Evolutionary conservation across 768 basidiomycete genomes (phyloP), one percentile per base, ranked within the genome.

Genomic region (Serendipita vermifera): DNA sequence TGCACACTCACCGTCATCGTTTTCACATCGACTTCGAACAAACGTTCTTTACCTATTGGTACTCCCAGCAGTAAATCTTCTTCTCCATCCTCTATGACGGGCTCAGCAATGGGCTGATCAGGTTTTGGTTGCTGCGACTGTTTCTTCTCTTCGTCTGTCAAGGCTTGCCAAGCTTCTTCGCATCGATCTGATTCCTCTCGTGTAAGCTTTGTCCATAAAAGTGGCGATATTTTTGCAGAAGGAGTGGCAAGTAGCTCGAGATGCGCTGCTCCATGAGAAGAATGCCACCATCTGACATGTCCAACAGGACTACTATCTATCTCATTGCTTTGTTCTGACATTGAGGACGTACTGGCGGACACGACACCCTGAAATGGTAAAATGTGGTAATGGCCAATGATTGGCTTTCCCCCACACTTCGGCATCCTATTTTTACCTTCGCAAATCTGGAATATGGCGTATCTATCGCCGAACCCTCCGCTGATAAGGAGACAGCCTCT

Each of bases 11-110:
- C 65, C 40, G 58, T 59, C 65, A 66, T 65, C 4, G 51, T 57
- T 31, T 56, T 46, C 6, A 66, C 65, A 59, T 66, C 65, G 27
- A 66, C 63, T 56, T 66, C 65, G 46, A 64, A 66, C 20, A 66
- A 55, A 32, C 60, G 56, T 55, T 66, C 65, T 11, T 60, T 57
- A 7, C 48, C 58, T 11, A 66, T 60, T 2, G 62, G 56, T 3
- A 66, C 60, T 13, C 65, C 65, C 15, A 64, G 58, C 13, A 20
- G 57, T 31, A 41, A 40, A 15, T 64, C 62, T 26, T 62, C 58
- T 11, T 61, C 54, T 9, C 56, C 62, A 26, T 57, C 60, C 13
- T 58, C 58, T 17, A 32, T 41, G 17, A 58, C 58, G 20, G 31
- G 39, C 26, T 62, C 57, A 35, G 36, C 55, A 22, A 11, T 20